Evolutionary conservation across 202 grass and related monocot species (phyloP).

Genomic region (Saccharum hybrid): DNA sequence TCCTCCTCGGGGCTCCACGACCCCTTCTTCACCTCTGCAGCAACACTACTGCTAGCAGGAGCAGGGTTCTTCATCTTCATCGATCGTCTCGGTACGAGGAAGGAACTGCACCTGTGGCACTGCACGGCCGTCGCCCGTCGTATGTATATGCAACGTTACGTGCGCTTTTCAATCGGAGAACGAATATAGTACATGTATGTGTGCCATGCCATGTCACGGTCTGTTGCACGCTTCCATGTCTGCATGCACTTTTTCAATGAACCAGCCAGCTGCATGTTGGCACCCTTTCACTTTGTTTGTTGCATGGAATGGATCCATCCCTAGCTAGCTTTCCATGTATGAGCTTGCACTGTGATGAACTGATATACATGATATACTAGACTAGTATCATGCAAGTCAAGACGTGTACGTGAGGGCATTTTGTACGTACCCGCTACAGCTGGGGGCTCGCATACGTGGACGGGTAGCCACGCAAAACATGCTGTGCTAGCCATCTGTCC

Average conservation of each 20-base stretch:
- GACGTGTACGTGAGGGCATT: too few species aligned
- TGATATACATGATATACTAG: too few species aligned
- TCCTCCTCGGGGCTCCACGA: slow-evolving; percentile 24
- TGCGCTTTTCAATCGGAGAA: background rate
- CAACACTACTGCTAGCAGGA: background rate
- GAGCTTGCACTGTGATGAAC: too few species aligned
- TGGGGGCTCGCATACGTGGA: too few species aligned
- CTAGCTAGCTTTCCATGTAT: too few species aligned
- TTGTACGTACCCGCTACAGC: too few species aligned
- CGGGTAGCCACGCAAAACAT: too few species aligned
- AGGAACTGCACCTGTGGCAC: too few species aligned
- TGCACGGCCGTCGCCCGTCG: background rate
- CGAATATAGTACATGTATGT: background rate
- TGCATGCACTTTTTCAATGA: background rate
- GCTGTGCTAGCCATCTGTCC: too few species aligned
- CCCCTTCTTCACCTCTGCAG: background rate
- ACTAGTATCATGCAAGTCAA: too few species aligned
- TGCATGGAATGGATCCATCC: background rate
- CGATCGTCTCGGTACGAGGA: too few species aligned
- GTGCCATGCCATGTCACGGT: background rate
- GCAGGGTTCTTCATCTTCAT: background rate
- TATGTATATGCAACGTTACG: background rate
- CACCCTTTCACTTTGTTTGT: slow-evolving; percentile 6
- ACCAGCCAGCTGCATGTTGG: background rate
- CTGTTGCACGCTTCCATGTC: background rate